Conservation (phyloP, 768 basidiomycete species). For the Tylopilus subfusipes region DNA sequence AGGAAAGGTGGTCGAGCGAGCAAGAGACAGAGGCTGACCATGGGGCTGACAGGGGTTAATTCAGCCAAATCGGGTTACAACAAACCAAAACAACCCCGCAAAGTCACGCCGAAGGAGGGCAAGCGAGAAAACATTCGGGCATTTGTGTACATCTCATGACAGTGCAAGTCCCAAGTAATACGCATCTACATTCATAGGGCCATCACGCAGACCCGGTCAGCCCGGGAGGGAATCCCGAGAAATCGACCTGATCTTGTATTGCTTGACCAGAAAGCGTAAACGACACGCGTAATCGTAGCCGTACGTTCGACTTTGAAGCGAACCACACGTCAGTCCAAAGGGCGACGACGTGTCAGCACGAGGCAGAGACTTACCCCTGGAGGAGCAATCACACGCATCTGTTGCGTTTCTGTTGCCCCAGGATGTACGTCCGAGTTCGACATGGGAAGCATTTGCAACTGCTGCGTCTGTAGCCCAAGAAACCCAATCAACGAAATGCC, state of each 20-base stretch:
- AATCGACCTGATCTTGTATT: constrained; percentile 92
- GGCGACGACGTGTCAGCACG: background rate
- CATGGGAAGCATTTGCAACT: constrained; percentile 97
- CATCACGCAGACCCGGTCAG: constrained; percentile 48
- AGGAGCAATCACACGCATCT: constrained; percentile 89
- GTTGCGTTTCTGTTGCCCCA: constrained; percentile 86
- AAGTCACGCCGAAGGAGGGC: too few relatives aligned
- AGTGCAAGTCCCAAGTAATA: constrained; percentile 9
- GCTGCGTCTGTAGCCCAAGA: constrained; percentile 66
- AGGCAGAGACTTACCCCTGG: constrained; percentile 60
- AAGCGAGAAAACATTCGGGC: background rate
- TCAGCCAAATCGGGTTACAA: constrained; percentile 6
- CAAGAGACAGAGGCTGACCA: constrained; percentile 19
- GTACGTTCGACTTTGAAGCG: constrained; percentile 62
- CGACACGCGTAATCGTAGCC: constrained; percentile 81
- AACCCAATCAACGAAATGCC: background rate
- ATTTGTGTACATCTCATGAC: constrained; percentile 23
- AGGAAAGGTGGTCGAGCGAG: background rate
- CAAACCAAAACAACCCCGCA: constrained; percentile 4
- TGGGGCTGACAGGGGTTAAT: constrained; percentile 23
- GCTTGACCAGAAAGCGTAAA: constrained; percentile 66
- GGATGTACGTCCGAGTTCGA: constrained; percentile 77
- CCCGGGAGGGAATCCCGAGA: constrained; percentile 80
- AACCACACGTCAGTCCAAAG: constrained; percentile 7
- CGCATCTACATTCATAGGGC: constrained; percentile 14